These are phyloP conservation scores for Termitomyces sp. DNA, from an alignment of 768 basidiomycete genomes.

Conservation along the genomic window DNA sequence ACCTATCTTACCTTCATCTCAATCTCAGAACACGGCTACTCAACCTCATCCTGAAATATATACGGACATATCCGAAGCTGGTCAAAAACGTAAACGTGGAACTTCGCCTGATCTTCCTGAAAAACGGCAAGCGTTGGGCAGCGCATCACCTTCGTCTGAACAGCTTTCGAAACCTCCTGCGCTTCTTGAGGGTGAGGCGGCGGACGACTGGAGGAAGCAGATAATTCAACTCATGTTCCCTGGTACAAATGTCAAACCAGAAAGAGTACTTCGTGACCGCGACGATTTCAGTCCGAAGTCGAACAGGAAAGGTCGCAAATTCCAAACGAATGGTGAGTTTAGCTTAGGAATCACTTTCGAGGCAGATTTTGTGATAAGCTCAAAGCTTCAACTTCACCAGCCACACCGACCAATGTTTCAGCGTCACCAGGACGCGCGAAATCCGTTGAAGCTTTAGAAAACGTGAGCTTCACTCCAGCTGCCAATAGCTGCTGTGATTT, in stretches of 20 bases:
- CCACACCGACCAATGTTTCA: neutral
- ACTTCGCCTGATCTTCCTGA: conserved; percentile 29
- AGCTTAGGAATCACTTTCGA: neutral
- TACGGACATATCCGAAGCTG: conserved; percentile 8
- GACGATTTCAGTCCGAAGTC: neutral
- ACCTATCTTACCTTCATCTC: conserved; percentile 29
- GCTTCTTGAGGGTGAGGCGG: conserved; percentile 36
- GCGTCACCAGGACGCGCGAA: neutral
- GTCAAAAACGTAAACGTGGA: conserved; percentile 41
- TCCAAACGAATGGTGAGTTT: neutral
- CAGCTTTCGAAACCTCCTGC: conserved; percentile 21
- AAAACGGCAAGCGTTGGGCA: conserved; percentile 22
- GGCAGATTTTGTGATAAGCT: neutral
- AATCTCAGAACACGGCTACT: neutral
- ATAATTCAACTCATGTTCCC: conserved; percentile 63
- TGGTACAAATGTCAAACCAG: conserved; percentile 22
- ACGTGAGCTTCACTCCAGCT: neutral
- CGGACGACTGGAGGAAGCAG: conserved; percentile 50
- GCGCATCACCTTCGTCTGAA: conserved; percentile 16
- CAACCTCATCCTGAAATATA: neutral
- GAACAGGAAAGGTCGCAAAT: neutral
- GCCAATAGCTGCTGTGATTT: neutral
- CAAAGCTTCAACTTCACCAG: neutral
- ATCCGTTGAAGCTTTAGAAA: neutral
- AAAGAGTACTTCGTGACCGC: neutral